A percentile compares a stretch with the other conserved stretches of the same genome.
Conservation (phyloP, 2,329 filamentous ascomycete species). For the Nemania sp. region DNA sequence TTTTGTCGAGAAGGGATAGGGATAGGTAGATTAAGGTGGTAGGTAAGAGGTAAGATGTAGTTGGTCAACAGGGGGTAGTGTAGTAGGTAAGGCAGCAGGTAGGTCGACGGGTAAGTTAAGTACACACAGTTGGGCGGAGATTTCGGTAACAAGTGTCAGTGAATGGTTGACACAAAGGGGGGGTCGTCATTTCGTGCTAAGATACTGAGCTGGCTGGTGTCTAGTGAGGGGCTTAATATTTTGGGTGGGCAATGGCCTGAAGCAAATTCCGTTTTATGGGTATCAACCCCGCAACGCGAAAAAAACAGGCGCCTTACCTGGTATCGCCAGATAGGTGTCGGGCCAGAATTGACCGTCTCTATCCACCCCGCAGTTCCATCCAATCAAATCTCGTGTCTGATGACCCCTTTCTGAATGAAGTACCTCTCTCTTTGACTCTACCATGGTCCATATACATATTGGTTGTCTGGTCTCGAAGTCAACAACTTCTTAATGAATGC, state of each 20-base stretch:
- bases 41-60: too few relatives aligned
- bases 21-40: background rate
- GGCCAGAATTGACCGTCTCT: too few relatives aligned
- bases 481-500: too few relatives aligned
- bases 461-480: too few relatives aligned
- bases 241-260: slow-evolving; percentile 27
- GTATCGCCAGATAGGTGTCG: too few relatives aligned
- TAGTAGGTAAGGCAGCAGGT: background rate
- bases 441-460: too few relatives aligned
- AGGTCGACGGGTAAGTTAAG: slow-evolving; percentile 11
- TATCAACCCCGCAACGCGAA: slow-evolving; percentile 30
- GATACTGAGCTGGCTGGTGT: too few relatives aligned
- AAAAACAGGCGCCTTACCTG: slow-evolving; percentile 1
- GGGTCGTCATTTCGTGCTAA: background rate
- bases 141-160: slow-evolving; percentile 26
- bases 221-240: slow-evolving; percentile 38
- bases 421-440: too few relatives aligned
- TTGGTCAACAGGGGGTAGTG: too few relatives aligned
- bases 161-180: slow-evolving; percentile 25
- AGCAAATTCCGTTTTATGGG: slow-evolving; percentile 20
- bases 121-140: slow-evolving; percentile 23
- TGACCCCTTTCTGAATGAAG: too few relatives aligned
- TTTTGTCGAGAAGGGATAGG: slow-evolving; percentile 8
- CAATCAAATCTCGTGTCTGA: too few relatives aligned
- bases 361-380: too few relatives aligned